Percentiles rank a stretch among this genome's conserved stretches.
Conservation (phyloP, 2,329 filamentous ascomycete species). For the Diaporthe humulicola region DNA sequence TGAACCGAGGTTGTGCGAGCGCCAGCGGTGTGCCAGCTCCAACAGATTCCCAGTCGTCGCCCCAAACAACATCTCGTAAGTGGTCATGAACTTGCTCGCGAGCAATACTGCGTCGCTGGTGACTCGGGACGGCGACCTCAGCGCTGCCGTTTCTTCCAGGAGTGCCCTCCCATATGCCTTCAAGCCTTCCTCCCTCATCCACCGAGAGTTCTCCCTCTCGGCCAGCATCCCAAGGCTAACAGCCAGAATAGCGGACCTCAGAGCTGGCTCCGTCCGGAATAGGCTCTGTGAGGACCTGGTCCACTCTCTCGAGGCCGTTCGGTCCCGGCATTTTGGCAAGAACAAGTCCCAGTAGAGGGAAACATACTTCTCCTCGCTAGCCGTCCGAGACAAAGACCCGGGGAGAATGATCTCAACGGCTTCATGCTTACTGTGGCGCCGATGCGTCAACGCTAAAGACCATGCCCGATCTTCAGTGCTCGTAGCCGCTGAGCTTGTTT, state of each 20-base stretch:
- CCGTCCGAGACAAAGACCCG: not conserved
- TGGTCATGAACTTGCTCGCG: slow-evolving; percentile 43
- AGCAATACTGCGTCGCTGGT: slow-evolving; percentile 42
- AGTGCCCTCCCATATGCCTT: slow-evolving; percentile 42
- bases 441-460: slow-evolving; percentile 21
- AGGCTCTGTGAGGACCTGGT: slow-evolving; percentile 41
- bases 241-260: slow-evolving; percentile 34
- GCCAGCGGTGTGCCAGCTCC: slow-evolving; percentile 2
- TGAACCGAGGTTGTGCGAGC: slow-evolving; percentile 22
- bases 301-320: slow-evolving; percentile 42
- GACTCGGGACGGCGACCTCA: slow-evolving; percentile 36
- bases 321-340: not conserved
- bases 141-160: slow-evolving; percentile 38
- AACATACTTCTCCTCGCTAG: slow-evolving; percentile 26
- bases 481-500: not conserved
- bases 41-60: not conserved
- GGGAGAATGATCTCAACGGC: not conserved
- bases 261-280: slow-evolving; percentile 40
- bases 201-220: slow-evolving; percentile 29
- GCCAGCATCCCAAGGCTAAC: slow-evolving; percentile 40
- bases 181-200: slow-evolving; percentile 41
- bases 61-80: slow-evolving; percentile 42
- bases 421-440: slow-evolving; percentile 3
- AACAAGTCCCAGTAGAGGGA: slow-evolving; percentile 27
- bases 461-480: not conserved